Evolutionary conservation across 2,329 filamentous ascomycete genomes (phyloP).

Genomic region (Diaporthe aspalathi): DNA sequence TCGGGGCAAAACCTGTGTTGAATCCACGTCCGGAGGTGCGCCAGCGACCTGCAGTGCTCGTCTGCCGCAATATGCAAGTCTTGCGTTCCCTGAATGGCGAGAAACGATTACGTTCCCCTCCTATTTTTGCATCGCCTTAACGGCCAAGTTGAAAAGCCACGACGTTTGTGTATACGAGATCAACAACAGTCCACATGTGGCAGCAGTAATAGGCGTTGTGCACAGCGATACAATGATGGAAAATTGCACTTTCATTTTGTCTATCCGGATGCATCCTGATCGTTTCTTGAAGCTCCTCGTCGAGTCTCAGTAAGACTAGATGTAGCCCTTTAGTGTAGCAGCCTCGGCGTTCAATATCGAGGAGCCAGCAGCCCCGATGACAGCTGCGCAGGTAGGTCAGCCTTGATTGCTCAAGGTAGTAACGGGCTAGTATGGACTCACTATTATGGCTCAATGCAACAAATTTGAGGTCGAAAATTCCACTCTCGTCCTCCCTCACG

Average conservation of each 20-base stretch:
- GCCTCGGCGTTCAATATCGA: slow-evolving; percentile 96
- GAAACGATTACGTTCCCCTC: not conserved
- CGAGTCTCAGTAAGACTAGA: slow-evolving; percentile 56
- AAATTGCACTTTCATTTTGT: slow-evolving; percentile 6
- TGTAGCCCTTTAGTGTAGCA: slow-evolving; percentile 87
- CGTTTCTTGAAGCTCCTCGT: not conserved
- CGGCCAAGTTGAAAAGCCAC: not conserved
- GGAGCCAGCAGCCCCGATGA: slow-evolving; percentile 95
- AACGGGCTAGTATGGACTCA: slow-evolving; percentile 52
- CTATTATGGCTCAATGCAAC: slow-evolving; percentile 88
- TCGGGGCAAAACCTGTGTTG: not conserved
- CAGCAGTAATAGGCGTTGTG: not conserved
- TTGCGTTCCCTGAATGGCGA: not conserved
- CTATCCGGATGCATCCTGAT: slow-evolving; percentile 7
- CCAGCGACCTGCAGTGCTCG: not conserved
- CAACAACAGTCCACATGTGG: not conserved
- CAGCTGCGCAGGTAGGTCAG: slow-evolving; percentile 61
- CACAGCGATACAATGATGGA: not conserved
- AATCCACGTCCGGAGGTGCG: not conserved
- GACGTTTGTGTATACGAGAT: not conserved
- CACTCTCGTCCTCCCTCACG: slow-evolving; percentile 85
- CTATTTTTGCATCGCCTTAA: not conserved
- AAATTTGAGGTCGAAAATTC: slow-evolving; percentile 95
- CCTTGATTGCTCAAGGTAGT: slow-evolving; percentile 6
- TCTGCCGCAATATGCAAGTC: not conserved